Evolutionary conservation across 179 eudicot species (phyloP), one percentile per base, ranked within the genome.

Genomic region (Silene coronaria): DNA sequence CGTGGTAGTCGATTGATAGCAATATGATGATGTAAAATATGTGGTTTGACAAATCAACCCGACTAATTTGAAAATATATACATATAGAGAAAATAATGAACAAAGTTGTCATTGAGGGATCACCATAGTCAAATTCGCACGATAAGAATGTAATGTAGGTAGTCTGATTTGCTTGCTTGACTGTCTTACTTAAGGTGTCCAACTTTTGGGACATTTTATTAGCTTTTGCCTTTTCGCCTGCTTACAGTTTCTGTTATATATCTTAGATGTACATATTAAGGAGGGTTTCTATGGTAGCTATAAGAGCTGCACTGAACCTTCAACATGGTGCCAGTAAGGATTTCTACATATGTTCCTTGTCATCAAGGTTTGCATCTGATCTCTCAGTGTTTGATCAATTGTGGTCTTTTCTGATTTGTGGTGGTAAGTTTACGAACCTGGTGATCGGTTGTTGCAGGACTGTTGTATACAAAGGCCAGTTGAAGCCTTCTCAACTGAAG

Each of bases 401-500:
- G 45, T 53, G 58, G 26, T n/a, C 5, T 53, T 14, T 3, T 16
- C 75, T 53, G 72, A 12, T 65, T 14, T 76, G 19, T 11, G 65
- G 24, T 14, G 32, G 63, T 22, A 57, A 64, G 27, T 13, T 68
- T 53, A 72, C 3, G 65, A 38, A 13, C 17, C 53, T 14, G 28
- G 53, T 74, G 57, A 28, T 65, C 70, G 64, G 59, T 72, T 76
- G 14, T 73, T 88, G 76, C 89, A 96, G 99, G 91, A 96, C 99
- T 72, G 82, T 96, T 81, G 98, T 96, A 5, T 96, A 96, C 80
- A 96, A 96, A 86, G 99, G 99, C 69, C 99, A 96, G 84, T 84
- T 96, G 88, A 96, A 91, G 84, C 99, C 99, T 27, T 69, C 90
- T 74, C 99, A 96, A 81, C 80, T 96, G 91, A 87, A 83, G 86